phyloP scores from a whole-genome alignment of 2,329 filamentous ascomycete genomes.

The Talaromyces sp. region DNA sequence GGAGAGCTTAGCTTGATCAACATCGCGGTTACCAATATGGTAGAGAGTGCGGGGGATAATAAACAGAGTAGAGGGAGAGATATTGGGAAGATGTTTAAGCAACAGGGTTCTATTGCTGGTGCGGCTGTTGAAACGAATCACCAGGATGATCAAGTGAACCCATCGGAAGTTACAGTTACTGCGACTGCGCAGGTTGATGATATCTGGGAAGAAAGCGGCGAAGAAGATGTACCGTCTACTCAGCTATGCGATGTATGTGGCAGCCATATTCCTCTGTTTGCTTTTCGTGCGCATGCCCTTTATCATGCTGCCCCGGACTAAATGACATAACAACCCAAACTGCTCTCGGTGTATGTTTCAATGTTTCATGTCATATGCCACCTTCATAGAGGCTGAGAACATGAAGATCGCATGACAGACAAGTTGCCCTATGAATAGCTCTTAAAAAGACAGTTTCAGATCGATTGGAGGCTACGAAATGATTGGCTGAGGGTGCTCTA shows the following conservation, averaged over 20 bases:
- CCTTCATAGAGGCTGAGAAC: neutral
- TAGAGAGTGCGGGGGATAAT: slow-evolving; percentile 53
- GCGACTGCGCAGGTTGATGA: slow-evolving; percentile 28
- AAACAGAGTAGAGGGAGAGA: slow-evolving; percentile 65
- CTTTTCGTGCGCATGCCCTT: slow-evolving; percentile 49
- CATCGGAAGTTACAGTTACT: too few species aligned
- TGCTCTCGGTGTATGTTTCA: neutral
- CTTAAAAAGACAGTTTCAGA: slow-evolving; percentile 2
- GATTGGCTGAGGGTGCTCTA: slow-evolving; percentile 10
- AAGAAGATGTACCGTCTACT: slow-evolving; percentile 28
- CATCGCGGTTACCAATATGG: slow-evolving; percentile 84
- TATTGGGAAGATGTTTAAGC: slow-evolving; percentile 78
- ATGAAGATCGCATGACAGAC: neutral
- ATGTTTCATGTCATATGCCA: neutral
- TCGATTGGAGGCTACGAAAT: neutral
- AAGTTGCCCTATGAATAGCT: neutral
- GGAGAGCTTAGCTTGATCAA: slow-evolving; percentile 87
- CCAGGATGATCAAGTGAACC: neutral
- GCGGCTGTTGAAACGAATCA: slow-evolving; percentile 38
- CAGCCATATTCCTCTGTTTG: slow-evolving; percentile 50
- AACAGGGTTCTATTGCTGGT: slow-evolving; percentile 61
- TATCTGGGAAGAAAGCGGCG: slow-evolving; percentile 38
- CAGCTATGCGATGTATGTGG: slow-evolving; percentile 46
- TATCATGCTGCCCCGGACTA: slow-evolving; percentile 43
- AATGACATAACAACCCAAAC: neutral